Evolutionary conservation across 225 moss, liverwort and hornwort species (phyloP).

Genomic region (Pseudisothecium myosuroides): DNA sequence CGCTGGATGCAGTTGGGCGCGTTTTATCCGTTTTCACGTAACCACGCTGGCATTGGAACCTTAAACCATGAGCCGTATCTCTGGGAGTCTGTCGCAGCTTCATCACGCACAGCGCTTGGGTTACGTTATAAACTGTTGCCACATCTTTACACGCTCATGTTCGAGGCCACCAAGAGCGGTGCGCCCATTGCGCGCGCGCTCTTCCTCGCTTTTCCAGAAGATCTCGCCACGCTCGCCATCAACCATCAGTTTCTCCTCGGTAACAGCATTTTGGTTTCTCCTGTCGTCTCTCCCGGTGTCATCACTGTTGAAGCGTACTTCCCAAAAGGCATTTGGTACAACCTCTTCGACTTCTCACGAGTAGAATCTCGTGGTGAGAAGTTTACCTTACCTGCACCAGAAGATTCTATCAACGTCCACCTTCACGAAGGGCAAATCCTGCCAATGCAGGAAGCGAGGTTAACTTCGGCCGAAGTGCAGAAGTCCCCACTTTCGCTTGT

Average conservation of each 20-base stretch:
- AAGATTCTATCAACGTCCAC: conserved; percentile 61
- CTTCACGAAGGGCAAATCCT: conserved; percentile 44
- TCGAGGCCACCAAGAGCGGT: conserved; percentile 63
- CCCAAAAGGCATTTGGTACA: conserved; percentile 66
- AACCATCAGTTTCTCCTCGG: conserved; percentile 59
- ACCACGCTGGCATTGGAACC: conserved; percentile 27
- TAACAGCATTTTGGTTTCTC: conserved; percentile 47
- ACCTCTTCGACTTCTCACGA: conserved; percentile 49
- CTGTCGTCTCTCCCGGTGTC: conserved; percentile 27
- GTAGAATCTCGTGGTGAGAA: conserved; percentile 7
- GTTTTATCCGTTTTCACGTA: conserved; percentile 75
- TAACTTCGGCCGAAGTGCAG: conserved; percentile 45
- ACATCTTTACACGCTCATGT: conserved; percentile 61
- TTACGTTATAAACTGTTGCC: conserved; percentile 63
- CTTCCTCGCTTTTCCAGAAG: conserved; percentile 55
- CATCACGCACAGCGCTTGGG: conserved; percentile 40
- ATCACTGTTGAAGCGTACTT: conserved; percentile 52
- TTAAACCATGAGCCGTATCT: conserved; percentile 42
- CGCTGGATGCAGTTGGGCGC: conserved; percentile 80
- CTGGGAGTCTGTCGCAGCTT: conserved; percentile 52
- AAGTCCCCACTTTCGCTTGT: conserved; percentile 47
- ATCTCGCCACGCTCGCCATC: conserved; percentile 25
- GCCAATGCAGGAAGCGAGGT: conserved; percentile 44
- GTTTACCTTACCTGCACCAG: conserved; percentile 11
- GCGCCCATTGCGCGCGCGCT: conserved; percentile 57